phyloP scores from a whole-genome alignment of 2,329 filamentous ascomycete species.

The Trichoderma afroharzianum region DNA sequence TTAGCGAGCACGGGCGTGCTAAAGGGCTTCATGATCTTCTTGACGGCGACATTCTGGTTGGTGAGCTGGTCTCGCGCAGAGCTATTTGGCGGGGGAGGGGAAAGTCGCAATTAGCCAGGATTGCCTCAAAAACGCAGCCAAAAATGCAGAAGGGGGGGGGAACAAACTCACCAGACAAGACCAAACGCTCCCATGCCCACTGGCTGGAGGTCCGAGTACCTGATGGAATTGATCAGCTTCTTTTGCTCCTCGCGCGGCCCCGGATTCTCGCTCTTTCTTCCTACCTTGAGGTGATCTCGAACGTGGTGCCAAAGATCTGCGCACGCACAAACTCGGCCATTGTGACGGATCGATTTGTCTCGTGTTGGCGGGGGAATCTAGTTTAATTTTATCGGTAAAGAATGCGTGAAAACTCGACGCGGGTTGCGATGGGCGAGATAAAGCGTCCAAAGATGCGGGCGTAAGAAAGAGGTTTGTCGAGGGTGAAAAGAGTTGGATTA shows the following conservation, averaged over 20 bases:
- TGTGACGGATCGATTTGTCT: slow-evolving; percentile 36
- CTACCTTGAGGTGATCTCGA: slow-evolving; percentile 98
- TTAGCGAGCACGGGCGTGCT: slow-evolving; percentile 98
- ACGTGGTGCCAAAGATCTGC: slow-evolving; percentile 99
- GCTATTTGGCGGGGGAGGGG: slow-evolving; percentile 44
- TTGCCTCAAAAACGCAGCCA: not conserved
- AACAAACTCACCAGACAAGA: slow-evolving; percentile 76
- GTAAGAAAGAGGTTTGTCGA: not conserved
- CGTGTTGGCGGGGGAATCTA: not conserved
- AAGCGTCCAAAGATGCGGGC: not conserved
- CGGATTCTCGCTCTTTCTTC: not conserved
- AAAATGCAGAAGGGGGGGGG: not conserved
- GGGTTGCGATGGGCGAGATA: not conserved
- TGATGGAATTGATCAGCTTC: slow-evolving; percentile 35
- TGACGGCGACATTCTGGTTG: slow-evolving; percentile 92
- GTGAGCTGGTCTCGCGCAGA: slow-evolving; percentile 98
- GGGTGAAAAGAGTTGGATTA: not conserved
- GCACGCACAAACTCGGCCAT: slow-evolving; percentile 99
- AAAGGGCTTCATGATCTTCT: slow-evolving; percentile 99
- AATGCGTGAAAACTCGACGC: not conserved
- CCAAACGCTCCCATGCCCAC: slow-evolving; percentile 99
- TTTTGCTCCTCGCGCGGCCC: not conserved
- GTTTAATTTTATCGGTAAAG: not conserved
- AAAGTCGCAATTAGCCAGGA: slow-evolving; percentile 7
- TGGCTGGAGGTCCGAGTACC: slow-evolving; percentile 96